Base-by-base conservation (phyloP, 1,284 basidiomycete species). In the Leccinum huronense region DNA sequence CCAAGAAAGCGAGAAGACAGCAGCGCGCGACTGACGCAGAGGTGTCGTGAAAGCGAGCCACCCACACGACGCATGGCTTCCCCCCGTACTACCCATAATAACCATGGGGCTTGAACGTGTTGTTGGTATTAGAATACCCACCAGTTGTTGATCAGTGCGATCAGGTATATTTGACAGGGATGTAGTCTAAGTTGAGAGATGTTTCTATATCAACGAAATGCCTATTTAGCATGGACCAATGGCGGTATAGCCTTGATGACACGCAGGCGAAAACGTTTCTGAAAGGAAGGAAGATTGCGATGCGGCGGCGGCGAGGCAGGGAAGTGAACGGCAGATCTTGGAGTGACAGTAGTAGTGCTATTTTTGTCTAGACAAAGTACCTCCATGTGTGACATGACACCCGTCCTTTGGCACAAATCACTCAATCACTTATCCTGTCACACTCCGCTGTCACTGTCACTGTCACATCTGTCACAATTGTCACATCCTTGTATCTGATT, bases 1-100 rank as follows among this genome's bases (percentile, higher is more conserved):
- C 95, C 27, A 99, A 99, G 84, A 98, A 98, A 84, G 94, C 93
- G 53, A 63, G 75, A 58, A 70, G 74, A 59, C 75, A 76, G 8
- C 75, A 77, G 62, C 74, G 74, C 14, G 73, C 75, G 27, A 63
- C 63, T 19, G 76, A 75, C n/a, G 64, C 1, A 59, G 73, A 65
- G 9, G 60, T 9, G 14, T 63, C 62, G n/a, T 75, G 61, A 72
- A 30, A 36, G n/a, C 42, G 14, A 13, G 27, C 55, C 42, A 58
- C 40, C 53, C 16, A 10, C 27, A 27, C 3, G 30, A 54, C 11
- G 27, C 53, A 42, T 53, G 31, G 64, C 40, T 58, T 63, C 27
- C 38, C 23, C 27, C 14, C 19, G 16, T 59, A 48, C 53, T 70
- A 65, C 66, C 62, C 59, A 59, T 48, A 45, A 45, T 27, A 8